Base-by-base conservation (phyloP, 2,329 filamentous ascomycete genomes). In the Akanthomyces lecanii region DNA sequence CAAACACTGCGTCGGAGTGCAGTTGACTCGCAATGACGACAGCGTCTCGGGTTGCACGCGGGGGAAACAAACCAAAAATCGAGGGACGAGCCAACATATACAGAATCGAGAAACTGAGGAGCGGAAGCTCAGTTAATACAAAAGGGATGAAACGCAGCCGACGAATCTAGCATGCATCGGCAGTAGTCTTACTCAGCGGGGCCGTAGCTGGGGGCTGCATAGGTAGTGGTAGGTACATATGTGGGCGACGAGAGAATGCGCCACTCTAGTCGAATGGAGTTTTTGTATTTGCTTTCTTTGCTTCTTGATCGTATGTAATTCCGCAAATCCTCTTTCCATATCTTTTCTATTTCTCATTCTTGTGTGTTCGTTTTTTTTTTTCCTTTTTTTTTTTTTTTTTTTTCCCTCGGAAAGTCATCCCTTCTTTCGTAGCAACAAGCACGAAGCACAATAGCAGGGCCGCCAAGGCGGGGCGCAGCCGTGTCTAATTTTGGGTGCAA, bases 401-500 rank as follows among this genome's bases (percentile, higher is more conserved):
- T 40, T 40, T 40, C 38, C 12, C 5, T 40, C 4, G 12, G 11
- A 3, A 30, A 30, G 3, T 16, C 10, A 3, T 40, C 12, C 14
- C 10, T 16, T 16, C 2, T 16, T 40, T 38, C 12, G 38, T 5
- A 16, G 38, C 38, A 40, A 40, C 38, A 8, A 2, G 33, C 8
- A 11, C 33, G 8, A 8, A 33, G 8, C 10, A 36, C 33, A 12
- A 40, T 40, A 11, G 8, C 14, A 54, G 14, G 30, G 40, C 50
- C 28, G 7, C 10, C 28, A 25, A 18, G 16, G 59, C 21, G 50
- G 50, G 59, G 40, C 59, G 47, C n/a, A 40, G 50, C 33, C 40
- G 40, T 36, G 16, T 55, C 59, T 61, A 61, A 61, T 40, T 40
- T 47, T 55, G 59, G 59, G 42, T 48, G 59, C 59, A 61, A 61